Evolutionary conservation across 2,329 filamentous ascomycete genomes (phyloP), one percentile per base, ranked within the genome.

Genomic region (Aspergillus phoenicis): DNA sequence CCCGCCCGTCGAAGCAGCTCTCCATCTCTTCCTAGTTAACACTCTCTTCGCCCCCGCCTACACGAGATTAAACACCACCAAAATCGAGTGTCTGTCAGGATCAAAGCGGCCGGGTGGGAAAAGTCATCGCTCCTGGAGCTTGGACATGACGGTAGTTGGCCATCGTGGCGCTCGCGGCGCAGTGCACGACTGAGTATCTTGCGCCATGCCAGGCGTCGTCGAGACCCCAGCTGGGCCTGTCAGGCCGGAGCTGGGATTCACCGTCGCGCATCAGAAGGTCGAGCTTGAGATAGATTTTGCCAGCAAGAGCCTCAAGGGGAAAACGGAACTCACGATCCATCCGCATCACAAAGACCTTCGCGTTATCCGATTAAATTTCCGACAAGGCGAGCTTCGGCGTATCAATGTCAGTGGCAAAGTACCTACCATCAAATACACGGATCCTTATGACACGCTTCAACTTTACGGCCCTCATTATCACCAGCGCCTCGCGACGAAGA

Each of bases 211-310:
- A 61, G 75, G 76, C 66, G 69, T 77, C 63, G 71, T 78, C 57
- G 76, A 78, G 59, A 70, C 70, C 59, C 68, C 70, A 41, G 64
- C 65, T 51, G 69, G 67, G 57, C 68, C 72, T 58, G 62, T 63
- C 60, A 71, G 70, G 68, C 66, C 71, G 54, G 70, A 70, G 30
- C 68, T 74, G 62, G 80, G 80, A 39, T 87, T 84, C 70, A 81
- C 81, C 52, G 81, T 98, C 60, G 84, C 91, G 58, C 89, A 93
- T 78, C 94, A 98, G 78, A 91, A 91, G 74, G 89, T 99, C 53
- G 89, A 93, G 70, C 83, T 99, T 62, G 93, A 98, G 70, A 83
- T 99, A 73, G 91, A 96, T 78, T 96, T 99, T 74, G 84, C 85
- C 65, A 86, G 85, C 57, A 89, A 88, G 76, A 85, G 83, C 71